Percentiles rank a stretch among this genome's conserved stretches.
These are phyloP conservation scores for Trichoderma asperellum DNA, from an alignment of 2,329 filamentous ascomycete species.

Conservation along the genomic window DNA sequence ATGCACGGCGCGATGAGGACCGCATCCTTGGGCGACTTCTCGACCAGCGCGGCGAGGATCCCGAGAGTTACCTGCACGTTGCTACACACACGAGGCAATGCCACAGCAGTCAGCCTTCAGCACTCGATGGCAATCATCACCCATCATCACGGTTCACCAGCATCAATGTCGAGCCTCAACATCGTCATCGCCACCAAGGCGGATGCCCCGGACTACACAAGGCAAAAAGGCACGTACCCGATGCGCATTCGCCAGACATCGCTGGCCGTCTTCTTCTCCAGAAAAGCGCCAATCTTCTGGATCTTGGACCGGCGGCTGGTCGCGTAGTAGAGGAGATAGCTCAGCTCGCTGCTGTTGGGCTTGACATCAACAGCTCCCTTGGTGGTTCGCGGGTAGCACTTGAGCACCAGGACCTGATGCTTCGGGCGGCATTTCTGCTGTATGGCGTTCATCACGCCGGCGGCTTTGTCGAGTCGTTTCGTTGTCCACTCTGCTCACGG, in stretches of 20 bases:
- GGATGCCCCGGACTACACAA: conserved; percentile 16
- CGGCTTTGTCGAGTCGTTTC: background rate
- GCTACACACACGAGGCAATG: conserved; percentile 48
- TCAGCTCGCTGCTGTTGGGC: conserved; percentile 94
- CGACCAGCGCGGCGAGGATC: conserved; percentile 87
- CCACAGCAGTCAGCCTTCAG: conserved; percentile 18
- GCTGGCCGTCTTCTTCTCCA: conserved; percentile 89
- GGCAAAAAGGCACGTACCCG: conserved; percentile 61
- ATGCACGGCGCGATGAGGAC: conserved; percentile 85
- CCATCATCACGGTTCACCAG: background rate
- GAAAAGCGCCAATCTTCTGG: conserved; percentile 90
- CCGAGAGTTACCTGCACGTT: conserved; percentile 95
- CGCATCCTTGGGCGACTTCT: conserved; percentile 88
- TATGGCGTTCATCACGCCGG: conserved; percentile 62
- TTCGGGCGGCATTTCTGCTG: conserved; percentile 80
- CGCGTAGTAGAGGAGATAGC: conserved; percentile 95
- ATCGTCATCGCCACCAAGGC: conserved; percentile 22
- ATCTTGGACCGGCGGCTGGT: conserved; percentile 93
- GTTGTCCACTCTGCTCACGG: conserved; percentile 14
- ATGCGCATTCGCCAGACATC: conserved; percentile 90
- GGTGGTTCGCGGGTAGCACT: conserved; percentile 91
- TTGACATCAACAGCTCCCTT: conserved; percentile 92
- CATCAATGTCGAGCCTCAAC: background rate
- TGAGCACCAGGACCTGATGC: conserved; percentile 93
- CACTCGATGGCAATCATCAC: background rate